Conservation (phyloP, 352 stramenopile genomes). For the Globisporangium alternatum region DNA sequence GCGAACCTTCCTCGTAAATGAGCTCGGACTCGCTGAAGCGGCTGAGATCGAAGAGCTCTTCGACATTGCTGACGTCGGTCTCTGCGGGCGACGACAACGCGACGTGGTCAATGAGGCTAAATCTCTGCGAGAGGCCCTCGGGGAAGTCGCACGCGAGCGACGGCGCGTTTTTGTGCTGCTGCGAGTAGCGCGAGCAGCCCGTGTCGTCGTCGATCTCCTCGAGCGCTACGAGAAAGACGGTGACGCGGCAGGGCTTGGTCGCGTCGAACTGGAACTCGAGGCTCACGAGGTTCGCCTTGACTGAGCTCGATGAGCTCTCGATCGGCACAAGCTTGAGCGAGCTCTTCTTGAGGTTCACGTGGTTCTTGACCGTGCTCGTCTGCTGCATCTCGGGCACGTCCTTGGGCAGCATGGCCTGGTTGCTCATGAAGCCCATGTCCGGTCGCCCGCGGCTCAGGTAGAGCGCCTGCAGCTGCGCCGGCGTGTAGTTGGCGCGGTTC, state of each 20-base stretch:
- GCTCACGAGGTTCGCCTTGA: conserved; percentile 21
- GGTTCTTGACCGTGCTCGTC: conserved; percentile 78
- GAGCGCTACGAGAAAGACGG: conserved; percentile 55
- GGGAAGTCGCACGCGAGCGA: conserved; percentile 39
- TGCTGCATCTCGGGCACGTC: conserved; percentile 81
- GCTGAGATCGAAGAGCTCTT: conserved; percentile 42
- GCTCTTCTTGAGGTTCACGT: conserved; percentile 84
- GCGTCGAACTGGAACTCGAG: conserved; percentile 81
- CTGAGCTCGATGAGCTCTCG: conserved; percentile 19
- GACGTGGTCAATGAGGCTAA: conserved; percentile 31
- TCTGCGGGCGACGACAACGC: not conserved
- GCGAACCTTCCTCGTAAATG: conserved; percentile 37
- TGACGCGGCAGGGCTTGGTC: conserved; percentile 66
- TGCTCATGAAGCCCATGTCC: conserved; percentile 85
- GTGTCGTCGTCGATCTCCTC: conserved; percentile 72
- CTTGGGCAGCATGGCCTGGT: conserved; percentile 44
- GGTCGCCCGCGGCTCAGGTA: conserved; percentile 74
- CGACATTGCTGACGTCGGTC: conserved; percentile 12
- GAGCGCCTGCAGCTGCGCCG: conserved; percentile 77
- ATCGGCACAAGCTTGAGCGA: conserved; percentile 49
- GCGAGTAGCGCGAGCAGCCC: conserved; percentile 53
- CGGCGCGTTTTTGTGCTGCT: conserved; percentile 42
- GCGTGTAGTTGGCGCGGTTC: conserved; percentile 62
- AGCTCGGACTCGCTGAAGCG: conserved; percentile 38
- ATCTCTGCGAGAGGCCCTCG: conserved; percentile 51